Evolutionary conservation across 768 basidiomycete genomes (phyloP).

Genomic region (Pleurotus salmoneostramineus): DNA sequence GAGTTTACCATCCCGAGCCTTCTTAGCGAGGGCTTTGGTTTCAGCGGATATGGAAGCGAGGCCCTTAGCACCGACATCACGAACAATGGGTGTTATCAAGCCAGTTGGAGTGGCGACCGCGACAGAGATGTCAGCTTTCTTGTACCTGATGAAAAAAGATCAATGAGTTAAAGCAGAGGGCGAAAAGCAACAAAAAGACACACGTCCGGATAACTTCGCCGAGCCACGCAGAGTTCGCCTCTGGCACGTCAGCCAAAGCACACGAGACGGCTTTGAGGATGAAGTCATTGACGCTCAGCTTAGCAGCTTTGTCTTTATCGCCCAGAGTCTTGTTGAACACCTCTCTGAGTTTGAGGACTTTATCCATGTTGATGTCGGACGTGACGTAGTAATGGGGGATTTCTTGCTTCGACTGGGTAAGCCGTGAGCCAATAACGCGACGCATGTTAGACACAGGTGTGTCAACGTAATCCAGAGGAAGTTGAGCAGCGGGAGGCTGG

Average conservation of each 20-base stretch:
- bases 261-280: constrained; percentile 92
- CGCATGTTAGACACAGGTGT: constrained; percentile 93
- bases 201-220: constrained; percentile 95
- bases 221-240: constrained; percentile 97
- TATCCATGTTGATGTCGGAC: constrained; percentile 94
- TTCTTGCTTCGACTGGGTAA: constrained; percentile 91
- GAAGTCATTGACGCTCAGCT: constrained; percentile 98
- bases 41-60: constrained; percentile 90
- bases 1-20: constrained; percentile 95
- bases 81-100: constrained; percentile 96
- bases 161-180: background rate
- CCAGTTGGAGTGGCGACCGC: constrained; percentile 96
- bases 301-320: constrained; percentile 86
- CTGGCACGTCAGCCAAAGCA: constrained; percentile 91
- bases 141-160: constrained; percentile 54
- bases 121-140: constrained; percentile 95
- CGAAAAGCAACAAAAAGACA: constrained; percentile 24
- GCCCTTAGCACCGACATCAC: constrained; percentile 90
- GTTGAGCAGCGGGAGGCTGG: constrained; percentile 43
- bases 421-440: constrained; percentile 84
- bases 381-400: constrained; percentile 98
- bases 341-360: constrained; percentile 88
- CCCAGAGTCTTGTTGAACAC: constrained; percentile 90
- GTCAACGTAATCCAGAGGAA: constrained; percentile 75
- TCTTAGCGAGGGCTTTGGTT: constrained; percentile 88